These are phyloP conservation scores for Saccharomycopsis hybrid DNA, from an alignment of 1,139 yeast genomes.

Conservation along the genomic window DNA sequence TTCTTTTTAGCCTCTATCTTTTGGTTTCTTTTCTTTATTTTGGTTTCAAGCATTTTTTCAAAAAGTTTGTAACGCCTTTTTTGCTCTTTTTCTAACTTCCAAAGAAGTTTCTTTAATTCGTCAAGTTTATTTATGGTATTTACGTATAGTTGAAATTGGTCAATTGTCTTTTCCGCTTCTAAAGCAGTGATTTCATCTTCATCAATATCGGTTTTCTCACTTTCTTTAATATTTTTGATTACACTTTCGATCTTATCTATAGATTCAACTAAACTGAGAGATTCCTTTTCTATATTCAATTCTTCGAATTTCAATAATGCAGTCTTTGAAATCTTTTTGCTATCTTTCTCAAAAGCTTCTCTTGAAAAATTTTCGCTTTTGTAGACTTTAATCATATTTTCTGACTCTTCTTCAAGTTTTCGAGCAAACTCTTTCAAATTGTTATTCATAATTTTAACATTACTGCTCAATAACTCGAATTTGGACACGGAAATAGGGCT, in stretches of 20 bases:
- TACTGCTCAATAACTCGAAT: conserved; percentile 32
- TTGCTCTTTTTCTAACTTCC: conserved; percentile 18
- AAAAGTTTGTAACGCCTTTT: conserved; percentile 15
- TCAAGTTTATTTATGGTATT: conserved; percentile 6
- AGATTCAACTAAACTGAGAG: conserved; percentile 33
- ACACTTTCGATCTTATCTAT: conserved; percentile 35
- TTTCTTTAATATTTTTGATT: conserved; percentile 28
- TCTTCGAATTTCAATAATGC: conserved; percentile 18
- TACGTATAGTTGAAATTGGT: conserved; percentile 5
- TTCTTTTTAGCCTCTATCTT: conserved; percentile 2
- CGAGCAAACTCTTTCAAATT: conserved; percentile 40
- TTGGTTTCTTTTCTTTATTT: conserved; percentile 20
- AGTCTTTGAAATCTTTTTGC: conserved; percentile 8
- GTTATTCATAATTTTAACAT: conserved; percentile 35
- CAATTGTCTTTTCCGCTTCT: conserved; percentile 11
- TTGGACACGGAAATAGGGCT: conserved; percentile 32
- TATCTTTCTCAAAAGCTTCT: conserved; percentile 26
- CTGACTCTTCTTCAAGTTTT: conserved; percentile 40
- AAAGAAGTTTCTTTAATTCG: conserved; percentile 5
- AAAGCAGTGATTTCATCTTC: conserved; percentile 11
- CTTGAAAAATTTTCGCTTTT: conserved; percentile 27
- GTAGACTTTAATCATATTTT: conserved; percentile 33
- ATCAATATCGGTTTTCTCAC: conserved; percentile 16
- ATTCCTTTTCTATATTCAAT: conserved; percentile 30
- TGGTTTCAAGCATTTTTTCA: conserved; percentile 17